Evolutionary conservation across 805 yeast species (phyloP).

Genomic region (Wickerhamiella slavikovae): DNA sequence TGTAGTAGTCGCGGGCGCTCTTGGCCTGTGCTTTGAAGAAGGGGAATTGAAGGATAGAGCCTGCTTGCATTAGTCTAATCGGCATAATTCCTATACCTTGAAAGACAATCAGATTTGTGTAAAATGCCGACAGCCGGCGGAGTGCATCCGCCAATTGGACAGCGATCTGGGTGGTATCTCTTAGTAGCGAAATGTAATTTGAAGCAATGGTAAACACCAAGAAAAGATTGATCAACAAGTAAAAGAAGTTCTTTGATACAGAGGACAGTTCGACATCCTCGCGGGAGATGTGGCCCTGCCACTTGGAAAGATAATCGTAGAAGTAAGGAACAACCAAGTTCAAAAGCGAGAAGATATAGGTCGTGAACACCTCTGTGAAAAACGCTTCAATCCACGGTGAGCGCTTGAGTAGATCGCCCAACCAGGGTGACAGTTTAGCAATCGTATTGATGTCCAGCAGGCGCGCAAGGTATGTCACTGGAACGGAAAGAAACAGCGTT

Average conservation of each 20-base stretch:
- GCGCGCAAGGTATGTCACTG: constrained; percentile 71
- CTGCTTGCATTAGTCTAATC: constrained; percentile 60
- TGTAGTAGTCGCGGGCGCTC: constrained; percentile 66
- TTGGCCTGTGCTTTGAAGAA: constrained; percentile 40
- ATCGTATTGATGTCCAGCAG: constrained; percentile 63
- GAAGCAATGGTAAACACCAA: constrained; percentile 73
- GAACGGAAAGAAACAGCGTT: constrained; percentile 56
- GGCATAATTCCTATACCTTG: constrained; percentile 84
- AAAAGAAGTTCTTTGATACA: constrained; percentile 83
- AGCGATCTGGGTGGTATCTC: constrained; percentile 81
- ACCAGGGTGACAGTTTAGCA: constrained; percentile 57
- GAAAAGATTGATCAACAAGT: constrained; percentile 82
- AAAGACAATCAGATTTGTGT: constrained; percentile 66
- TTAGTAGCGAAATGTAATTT: constrained; percentile 69
- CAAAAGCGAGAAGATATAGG: constrained; percentile 70
- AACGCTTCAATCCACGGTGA: constrained; percentile 56
- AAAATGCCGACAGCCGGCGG: constrained; percentile 61
- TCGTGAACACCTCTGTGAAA: constrained; percentile 78
- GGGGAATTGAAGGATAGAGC: constrained; percentile 57
- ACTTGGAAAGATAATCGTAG: constrained; percentile 60
- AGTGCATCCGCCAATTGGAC: constrained; percentile 67
- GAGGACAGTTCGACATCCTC: constrained; percentile 84
- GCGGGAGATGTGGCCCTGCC: constrained; percentile 78
- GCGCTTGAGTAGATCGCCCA: constrained; percentile 44
- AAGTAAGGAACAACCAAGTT: constrained; percentile 70